Base-by-base conservation (phyloP, 306 rosid species). In the Cotoneaster glaucophyllus region DNA sequence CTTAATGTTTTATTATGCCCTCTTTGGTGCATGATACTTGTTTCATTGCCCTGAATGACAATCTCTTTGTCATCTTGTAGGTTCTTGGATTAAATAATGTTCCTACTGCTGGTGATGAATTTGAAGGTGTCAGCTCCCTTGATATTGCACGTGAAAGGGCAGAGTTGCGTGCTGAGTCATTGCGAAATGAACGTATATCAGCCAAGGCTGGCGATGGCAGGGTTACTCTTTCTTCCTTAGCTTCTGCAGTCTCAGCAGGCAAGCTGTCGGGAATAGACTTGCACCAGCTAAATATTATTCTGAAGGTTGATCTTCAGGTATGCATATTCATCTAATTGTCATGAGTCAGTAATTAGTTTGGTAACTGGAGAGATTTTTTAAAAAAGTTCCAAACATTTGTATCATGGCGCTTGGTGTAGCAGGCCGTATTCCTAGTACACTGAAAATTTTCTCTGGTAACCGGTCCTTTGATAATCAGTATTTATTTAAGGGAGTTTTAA, bases 221-320 rank as follows among this genome's bases (percentile, higher is more conserved):
- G 84, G 67, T 95, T 75, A 95, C 99, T 34, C 99, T 95, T 77
- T 95, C 99, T 77, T 95, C 97, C 67, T 90, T 92, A 77, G 99
- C 99, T 79, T 92, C 99, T 48, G 99, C 99, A 59, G 92, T 95
- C 78, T 89, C 97, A 31, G 64, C 93, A 19, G 91, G 96, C 77
- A 90, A 84, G 89, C 90, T 86, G 72, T 73, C 97, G 78, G 99
- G 99, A 65, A 29, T 95, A 74, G 99, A 95, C 87, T 88, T 95
- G 87, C 99, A 95, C 86, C 97, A 95, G 81, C 87, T 95, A 68
- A 95, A 92, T 85, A 74, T 95, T 25, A 81, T 95, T 72, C 82
- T 95, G 93, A 95, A 95, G 84, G 99, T 95, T 85, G 98, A 95
- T 82, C 89, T 92, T 89, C 97, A 95, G 99, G 99, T 95, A 90